phyloP scores from a whole-genome alignment of 768 basidiomycete species.

The Hemileccinum impolitum region DNA sequence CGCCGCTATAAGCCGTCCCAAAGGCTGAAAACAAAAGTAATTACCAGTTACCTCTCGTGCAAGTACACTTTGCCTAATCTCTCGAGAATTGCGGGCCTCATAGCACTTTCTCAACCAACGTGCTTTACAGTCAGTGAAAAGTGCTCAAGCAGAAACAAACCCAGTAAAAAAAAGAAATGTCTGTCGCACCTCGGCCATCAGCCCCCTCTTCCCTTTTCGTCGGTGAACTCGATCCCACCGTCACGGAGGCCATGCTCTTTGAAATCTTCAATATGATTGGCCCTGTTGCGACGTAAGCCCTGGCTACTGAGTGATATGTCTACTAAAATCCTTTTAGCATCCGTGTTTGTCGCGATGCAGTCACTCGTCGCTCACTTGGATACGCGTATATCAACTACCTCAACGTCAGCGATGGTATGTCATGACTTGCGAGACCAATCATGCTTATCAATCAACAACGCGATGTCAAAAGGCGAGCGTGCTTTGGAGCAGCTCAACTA shows the following conservation, averaged over 20 bases:
- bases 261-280: slow-evolving; percentile 99
- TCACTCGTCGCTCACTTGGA: slow-evolving; percentile 97
- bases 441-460: background rate
- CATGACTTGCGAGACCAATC: background rate
- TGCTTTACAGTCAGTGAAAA: slow-evolving; percentile 7
- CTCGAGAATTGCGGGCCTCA: no score
- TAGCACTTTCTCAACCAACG: no score
- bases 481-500: slow-evolving; percentile 99
- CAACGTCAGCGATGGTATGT: slow-evolving; percentile 86
- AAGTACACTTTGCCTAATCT: no score
- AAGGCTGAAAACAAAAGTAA: no score
- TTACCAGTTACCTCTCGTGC: no score
- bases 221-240: slow-evolving; percentile 95
- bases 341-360: slow-evolving; percentile 99
- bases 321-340: slow-evolving; percentile 51
- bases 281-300: slow-evolving; percentile 87
- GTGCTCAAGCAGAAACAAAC: no score
- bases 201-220: slow-evolving; percentile 83
- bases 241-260: slow-evolving; percentile 99
- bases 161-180: no score
- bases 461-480: slow-evolving; percentile 69
- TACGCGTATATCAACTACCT: slow-evolving; percentile 99
- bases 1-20: no score
- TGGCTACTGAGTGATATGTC: background rate
- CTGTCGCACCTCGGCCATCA: slow-evolving; percentile 37